phyloP scores from a whole-genome alignment of 139 green algal species.

The Haematococcus sp. region DNA sequence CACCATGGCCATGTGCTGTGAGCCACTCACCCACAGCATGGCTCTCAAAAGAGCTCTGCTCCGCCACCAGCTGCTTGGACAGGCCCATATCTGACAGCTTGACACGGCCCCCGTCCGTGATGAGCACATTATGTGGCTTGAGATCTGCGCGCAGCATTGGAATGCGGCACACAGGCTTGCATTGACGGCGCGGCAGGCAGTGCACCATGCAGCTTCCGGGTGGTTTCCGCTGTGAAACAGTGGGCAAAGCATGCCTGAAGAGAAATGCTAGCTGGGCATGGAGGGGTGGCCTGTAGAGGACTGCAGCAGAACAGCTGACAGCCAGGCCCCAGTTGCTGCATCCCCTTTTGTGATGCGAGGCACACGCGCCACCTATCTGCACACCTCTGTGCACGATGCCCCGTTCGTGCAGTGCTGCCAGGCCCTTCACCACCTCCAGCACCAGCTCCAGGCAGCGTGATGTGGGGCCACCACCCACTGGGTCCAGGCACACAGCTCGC shows the following conservation, averaged over 20 bases:
- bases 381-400: conserved; percentile 86
- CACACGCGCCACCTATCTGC: too few species aligned
- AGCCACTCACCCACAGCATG: conserved; percentile 56
- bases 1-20: too few species aligned
- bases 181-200: too few species aligned
- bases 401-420: conserved; percentile 80
- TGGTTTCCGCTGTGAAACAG: not conserved
- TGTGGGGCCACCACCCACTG: conserved; percentile 1
- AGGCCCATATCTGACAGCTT: conserved; percentile 99
- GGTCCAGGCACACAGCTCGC: too few species aligned
- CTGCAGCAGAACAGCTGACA: too few species aligned
- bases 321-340: too few species aligned
- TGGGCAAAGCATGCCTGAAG: not conserved
- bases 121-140: conserved; percentile 94
- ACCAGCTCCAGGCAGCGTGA: conserved; percentile 38
- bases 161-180: conserved; percentile 30
- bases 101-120: conserved; percentile 69
- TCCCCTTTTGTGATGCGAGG: too few species aligned
- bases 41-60: conserved; percentile 82
- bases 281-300: too few species aligned
- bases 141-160: conserved; percentile 70
- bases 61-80: conserved; percentile 78
- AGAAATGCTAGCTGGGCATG: conserved; percentile 16
- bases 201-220: too few species aligned
- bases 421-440: conserved; percentile 63